A percentile compares a stretch with the other conserved stretches of the same genome.
Conservation (phyloP, 495 filamentous ascomycete genomes). For the Cetradonia linearis region DNA sequence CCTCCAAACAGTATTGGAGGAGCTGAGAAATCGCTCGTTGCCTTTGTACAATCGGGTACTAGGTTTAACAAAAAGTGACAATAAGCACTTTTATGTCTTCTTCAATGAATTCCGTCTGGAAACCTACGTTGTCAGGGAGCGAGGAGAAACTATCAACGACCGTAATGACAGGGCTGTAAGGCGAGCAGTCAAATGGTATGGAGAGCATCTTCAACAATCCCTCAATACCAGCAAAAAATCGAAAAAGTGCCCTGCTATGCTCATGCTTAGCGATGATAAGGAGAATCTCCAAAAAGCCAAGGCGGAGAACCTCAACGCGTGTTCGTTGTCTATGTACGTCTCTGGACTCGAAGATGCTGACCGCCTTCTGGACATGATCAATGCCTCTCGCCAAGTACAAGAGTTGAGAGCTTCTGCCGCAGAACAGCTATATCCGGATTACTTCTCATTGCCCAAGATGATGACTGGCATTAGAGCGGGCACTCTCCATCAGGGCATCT, state of each 20-base stretch:
- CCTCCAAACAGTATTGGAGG: constrained; percentile 89
- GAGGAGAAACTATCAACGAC: constrained; percentile 87
- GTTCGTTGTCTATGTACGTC: constrained; percentile 68
- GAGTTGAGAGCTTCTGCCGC: constrained; percentile 50
- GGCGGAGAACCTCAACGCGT: constrained; percentile 55
- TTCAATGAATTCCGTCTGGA: constrained; percentile 97
- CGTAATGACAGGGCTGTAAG: constrained; percentile 89
- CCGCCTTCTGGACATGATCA: constrained; percentile 89
- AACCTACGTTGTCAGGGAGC: constrained; percentile 66
- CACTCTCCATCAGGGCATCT: constrained; percentile 82
- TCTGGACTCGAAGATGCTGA: constrained; percentile 72
- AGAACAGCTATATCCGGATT: constrained; percentile 73
- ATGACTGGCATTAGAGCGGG: constrained; percentile 82
- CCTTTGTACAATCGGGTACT: constrained; percentile 92
- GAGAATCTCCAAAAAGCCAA: constrained; percentile 78
- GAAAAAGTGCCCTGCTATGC: constrained; percentile 59
- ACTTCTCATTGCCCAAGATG: constrained; percentile 84
- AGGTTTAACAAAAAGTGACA: constrained; percentile 79
- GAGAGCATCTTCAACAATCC: constrained; percentile 58
- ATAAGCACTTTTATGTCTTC: constrained; percentile 96
- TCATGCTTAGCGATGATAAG: constrained; percentile 89
- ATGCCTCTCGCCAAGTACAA: constrained; percentile 56
- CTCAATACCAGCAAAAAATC: constrained; percentile 44
- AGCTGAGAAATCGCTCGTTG: constrained; percentile 84
- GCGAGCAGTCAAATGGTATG: constrained; percentile 80